Percentiles rank a stretch among this genome's conserved stretches.
Evolutionary conservation across 352 stramenopile species (phyloP).

Genomic region (Globisporangium iwayamae): DNA sequence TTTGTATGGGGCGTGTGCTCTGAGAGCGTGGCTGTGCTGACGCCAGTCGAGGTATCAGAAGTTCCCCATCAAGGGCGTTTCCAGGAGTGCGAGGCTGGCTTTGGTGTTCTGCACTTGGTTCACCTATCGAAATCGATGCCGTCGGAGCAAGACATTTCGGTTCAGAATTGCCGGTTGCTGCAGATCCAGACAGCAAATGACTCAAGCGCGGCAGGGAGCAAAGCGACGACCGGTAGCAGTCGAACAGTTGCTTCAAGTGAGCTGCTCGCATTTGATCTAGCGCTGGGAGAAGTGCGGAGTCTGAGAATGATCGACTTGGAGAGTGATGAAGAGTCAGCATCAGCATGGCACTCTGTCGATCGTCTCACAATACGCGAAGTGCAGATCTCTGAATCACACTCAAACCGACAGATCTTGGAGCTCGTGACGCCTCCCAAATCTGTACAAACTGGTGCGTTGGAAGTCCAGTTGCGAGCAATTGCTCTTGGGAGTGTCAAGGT

Average conservation of each 20-base stretch:
- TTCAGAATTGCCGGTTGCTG: background rate
- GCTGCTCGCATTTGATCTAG: background rate
- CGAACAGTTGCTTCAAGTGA: background rate
- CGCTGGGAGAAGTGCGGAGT: background rate
- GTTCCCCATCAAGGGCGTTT: constrained; percentile 3
- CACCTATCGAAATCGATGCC: background rate
- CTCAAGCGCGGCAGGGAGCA: background rate
- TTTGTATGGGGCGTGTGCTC: constrained; percentile 29
- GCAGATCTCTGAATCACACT: background rate
- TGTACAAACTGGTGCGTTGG: background rate
- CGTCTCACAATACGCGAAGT: background rate
- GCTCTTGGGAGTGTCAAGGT: background rate
- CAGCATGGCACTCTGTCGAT: background rate
- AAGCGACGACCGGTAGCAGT: background rate
- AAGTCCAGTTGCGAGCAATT: background rate
- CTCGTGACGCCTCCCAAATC: background rate
- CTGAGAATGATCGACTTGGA: background rate
- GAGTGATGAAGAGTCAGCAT: background rate
- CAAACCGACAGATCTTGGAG: background rate
- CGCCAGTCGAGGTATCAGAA: constrained; percentile 9
- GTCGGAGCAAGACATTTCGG: background rate
- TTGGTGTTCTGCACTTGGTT: constrained; percentile 8
- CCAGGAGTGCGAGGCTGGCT: constrained; percentile 2
- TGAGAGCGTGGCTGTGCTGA: background rate
- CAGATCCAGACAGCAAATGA: background rate